These are phyloP conservation scores for Peribolospora kevripleyi DNA, from an alignment of 768 basidiomycete species.

Conservation along the genomic window DNA sequence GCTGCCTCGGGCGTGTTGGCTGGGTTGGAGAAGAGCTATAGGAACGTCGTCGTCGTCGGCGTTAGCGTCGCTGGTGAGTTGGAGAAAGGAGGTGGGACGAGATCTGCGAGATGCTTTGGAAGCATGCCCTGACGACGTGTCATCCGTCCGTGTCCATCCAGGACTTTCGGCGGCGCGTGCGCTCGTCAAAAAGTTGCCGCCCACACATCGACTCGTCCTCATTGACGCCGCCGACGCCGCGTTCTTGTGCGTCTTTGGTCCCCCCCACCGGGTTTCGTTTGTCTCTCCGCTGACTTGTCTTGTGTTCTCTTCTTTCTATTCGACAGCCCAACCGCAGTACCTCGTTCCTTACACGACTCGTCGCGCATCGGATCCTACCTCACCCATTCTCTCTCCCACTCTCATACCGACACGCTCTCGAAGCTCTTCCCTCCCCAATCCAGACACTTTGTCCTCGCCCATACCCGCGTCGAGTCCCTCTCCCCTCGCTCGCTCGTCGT, in stretches of 20 bases:
- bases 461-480: background rate
- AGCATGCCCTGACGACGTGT: too few species aligned
- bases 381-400: conserved; percentile 3
- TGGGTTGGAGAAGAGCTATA: too few species aligned
- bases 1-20: too few species aligned
- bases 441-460: background rate
- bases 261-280: background rate
- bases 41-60: too few species aligned
- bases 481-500: background rate
- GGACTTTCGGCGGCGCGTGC: conserved; percentile 1
- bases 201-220: background rate
- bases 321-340: conserved; percentile 1
- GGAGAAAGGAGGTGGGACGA: background rate
- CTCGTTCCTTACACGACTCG: background rate
- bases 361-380: background rate
- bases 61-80: background rate
- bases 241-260: background rate
- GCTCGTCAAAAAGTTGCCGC: background rate
- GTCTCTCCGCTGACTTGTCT: background rate
- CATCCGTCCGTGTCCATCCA: background rate
- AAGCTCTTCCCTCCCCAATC: background rate
- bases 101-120: too few species aligned
- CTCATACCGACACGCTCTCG: background rate
- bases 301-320: background rate
- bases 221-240: background rate